Conservation (phyloP, 2,329 filamentous ascomycete species). For the Nemania sp. region DNA sequence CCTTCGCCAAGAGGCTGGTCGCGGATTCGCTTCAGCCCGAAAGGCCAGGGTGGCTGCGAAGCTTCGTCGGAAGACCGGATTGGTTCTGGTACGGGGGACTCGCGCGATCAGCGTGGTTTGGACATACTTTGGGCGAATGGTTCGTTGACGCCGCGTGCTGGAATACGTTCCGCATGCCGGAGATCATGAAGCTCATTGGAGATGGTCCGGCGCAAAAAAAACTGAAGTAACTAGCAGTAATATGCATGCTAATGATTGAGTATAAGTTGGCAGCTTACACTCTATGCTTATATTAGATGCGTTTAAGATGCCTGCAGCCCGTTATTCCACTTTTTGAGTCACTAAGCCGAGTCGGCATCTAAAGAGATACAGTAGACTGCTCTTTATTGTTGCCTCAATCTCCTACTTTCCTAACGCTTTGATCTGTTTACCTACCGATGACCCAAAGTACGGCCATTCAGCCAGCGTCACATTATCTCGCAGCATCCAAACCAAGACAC, state of each 20-base stretch:
- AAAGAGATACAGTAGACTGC: too few relatives aligned
- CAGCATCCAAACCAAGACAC: too few relatives aligned
- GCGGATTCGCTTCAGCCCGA: constrained; percentile 46
- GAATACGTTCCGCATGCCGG: constrained; percentile 42
- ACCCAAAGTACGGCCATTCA: too few relatives aligned
- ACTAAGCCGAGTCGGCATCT: too few relatives aligned
- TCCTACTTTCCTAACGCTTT: neutral
- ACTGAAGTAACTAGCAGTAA: neutral
- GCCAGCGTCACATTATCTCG: neutral
- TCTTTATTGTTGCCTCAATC: too few relatives aligned
- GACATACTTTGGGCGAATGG: constrained; percentile 45
- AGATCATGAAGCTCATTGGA: constrained; percentile 40
- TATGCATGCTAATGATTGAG: too few relatives aligned
- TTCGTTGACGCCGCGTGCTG: constrained; percentile 42
- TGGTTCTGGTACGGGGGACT: constrained; percentile 50
- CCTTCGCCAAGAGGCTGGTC: constrained; percentile 51
- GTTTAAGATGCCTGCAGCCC: too few relatives aligned
- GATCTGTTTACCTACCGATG: neutral
- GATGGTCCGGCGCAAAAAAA: constrained; percentile 34
- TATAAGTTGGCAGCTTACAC: too few relatives aligned
- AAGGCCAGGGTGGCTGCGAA: constrained; percentile 39
- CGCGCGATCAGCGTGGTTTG: constrained; percentile 39
- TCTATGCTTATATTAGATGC: too few relatives aligned
- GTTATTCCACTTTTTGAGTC: too few relatives aligned
- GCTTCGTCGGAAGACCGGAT: constrained; percentile 48